Conservation (phyloP, 1,139 yeast species). For the Candida sp. region DNA sequence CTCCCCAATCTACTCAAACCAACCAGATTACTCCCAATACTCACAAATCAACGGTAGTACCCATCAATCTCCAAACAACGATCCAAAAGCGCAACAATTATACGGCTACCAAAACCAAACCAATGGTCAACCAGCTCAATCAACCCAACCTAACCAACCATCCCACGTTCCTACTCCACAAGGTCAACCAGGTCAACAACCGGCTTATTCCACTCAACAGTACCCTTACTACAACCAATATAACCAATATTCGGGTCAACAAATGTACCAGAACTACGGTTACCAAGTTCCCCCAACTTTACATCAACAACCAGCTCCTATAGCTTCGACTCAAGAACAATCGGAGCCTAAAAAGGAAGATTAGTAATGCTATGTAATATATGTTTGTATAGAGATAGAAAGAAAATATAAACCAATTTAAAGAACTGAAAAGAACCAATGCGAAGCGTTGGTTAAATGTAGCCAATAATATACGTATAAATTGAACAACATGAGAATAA, state of each 20-base stretch:
- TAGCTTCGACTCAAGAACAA: not conserved
- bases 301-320: slow-evolving; percentile 3
- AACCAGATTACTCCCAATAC: slow-evolving; percentile 2
- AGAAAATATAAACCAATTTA: not conserved
- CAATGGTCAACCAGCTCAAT: slow-evolving; percentile 1
- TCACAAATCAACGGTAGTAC: slow-evolving; percentile 2
- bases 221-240: slow-evolving; percentile 6
- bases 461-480: too few species aligned
- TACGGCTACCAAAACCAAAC: slow-evolving; percentile 13
- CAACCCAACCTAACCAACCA: not conserved
- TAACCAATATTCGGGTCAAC: slow-evolving; percentile 1
- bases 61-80: slow-evolving; percentile 5
- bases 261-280: slow-evolving; percentile 2
- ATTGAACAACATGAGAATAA: too few species aligned
- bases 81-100: slow-evolving; percentile 11
- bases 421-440: too few species aligned
- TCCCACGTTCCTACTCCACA: slow-evolving; percentile 2
- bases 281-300: slow-evolving; percentile 3
- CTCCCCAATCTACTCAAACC: slow-evolving; percentile 2
- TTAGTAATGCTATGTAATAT: not conserved
- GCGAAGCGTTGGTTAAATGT: too few species aligned
- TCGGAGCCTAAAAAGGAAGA: slow-evolving; percentile 1
- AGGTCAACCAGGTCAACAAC: slow-evolving; percentile 4
- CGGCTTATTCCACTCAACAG: slow-evolving; percentile 3
- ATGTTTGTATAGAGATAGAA: not conserved